Evolutionary conservation across 306 rosid genomes (phyloP).

Genomic region (Cajanus cajan): DNA sequence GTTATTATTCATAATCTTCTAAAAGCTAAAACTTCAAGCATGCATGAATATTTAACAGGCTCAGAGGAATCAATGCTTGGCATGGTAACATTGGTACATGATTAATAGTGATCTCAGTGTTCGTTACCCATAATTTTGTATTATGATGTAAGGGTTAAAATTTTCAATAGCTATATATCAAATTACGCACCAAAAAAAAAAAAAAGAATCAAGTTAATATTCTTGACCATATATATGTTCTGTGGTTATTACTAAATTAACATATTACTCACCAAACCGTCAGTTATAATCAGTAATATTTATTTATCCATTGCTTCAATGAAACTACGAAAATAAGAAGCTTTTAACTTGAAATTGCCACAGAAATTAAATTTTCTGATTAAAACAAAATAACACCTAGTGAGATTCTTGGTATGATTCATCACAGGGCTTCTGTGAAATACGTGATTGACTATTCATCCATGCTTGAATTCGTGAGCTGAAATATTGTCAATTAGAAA

Average conservation of each 20-base stretch:
- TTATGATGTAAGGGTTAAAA: neutral
- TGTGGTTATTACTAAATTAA: neutral
- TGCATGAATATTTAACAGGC: neutral
- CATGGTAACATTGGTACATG: neutral
- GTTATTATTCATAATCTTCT: neutral
- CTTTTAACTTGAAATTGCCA: conserved; percentile 20
- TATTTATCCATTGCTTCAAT: neutral
- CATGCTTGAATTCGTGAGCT: conserved; percentile 2
- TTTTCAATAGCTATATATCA: neutral
- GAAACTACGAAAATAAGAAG: neutral
- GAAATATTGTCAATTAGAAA: conserved; percentile 19
- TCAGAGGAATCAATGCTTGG: neutral
- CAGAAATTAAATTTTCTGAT: neutral
- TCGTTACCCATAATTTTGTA: neutral
- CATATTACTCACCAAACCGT: neutral
- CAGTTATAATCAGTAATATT: neutral
- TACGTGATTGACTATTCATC: conserved; percentile 1
- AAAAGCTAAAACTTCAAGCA: conserved; percentile 16
- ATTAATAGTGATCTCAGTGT: neutral
- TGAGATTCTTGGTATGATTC: conserved; percentile 18
- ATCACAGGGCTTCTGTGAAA: neutral
- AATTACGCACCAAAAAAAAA: neutral
- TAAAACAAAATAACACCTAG: conserved; percentile 9
- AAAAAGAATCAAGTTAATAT: neutral
- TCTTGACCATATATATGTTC: conserved; percentile 2